phyloP scores from a whole-genome alignment of 2,329 filamentous ascomycete genomes.

The Fusarium protoensiforme region DNA sequence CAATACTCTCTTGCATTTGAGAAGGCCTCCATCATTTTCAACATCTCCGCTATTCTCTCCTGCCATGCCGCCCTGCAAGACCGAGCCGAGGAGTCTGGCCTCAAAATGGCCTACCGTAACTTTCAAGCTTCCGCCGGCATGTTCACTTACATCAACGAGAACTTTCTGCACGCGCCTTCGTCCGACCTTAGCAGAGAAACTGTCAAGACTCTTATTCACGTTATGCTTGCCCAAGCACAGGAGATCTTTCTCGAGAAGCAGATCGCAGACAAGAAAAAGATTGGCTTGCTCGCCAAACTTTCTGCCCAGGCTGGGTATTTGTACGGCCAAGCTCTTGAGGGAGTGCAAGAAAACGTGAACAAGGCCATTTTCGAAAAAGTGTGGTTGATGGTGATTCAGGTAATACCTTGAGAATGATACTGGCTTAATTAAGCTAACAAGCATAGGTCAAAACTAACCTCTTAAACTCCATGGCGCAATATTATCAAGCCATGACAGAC shows the following conservation, averaged over 20 bases:
- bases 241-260: slow-evolving; percentile 99
- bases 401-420: slow-evolving; percentile 52
- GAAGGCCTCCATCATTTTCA: slow-evolving; percentile 99
- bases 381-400: slow-evolving; percentile 86
- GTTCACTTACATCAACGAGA: slow-evolving; percentile 99
- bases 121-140: slow-evolving; percentile 98
- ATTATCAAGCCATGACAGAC: slow-evolving; percentile 92
- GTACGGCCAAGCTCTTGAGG: slow-evolving; percentile 88
- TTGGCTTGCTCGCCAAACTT: slow-evolving; percentile 89
- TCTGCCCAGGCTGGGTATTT: slow-evolving; percentile 90
- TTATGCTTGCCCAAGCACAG: slow-evolving; percentile 95
- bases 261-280: slow-evolving; percentile 90
- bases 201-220: slow-evolving; percentile 90
- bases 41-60: slow-evolving; percentile 96
- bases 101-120: slow-evolving; percentile 97
- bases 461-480: slow-evolving; percentile 87
- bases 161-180: slow-evolving; percentile 96
- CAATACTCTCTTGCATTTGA: slow-evolving; percentile 98
- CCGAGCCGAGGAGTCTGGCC: slow-evolving; percentile 87
- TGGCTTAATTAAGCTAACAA: slow-evolving; percentile 21
- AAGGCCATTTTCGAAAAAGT: slow-evolving; percentile 94
- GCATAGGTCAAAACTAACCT: slow-evolving; percentile 81
- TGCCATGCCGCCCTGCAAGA: slow-evolving; percentile 96
- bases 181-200: slow-evolving; percentile 96
- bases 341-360: slow-evolving; percentile 90